Evolutionary conservation across 1,284 basidiomycete species (phyloP).

Genomic region (Leccinum glutinopallens): DNA sequence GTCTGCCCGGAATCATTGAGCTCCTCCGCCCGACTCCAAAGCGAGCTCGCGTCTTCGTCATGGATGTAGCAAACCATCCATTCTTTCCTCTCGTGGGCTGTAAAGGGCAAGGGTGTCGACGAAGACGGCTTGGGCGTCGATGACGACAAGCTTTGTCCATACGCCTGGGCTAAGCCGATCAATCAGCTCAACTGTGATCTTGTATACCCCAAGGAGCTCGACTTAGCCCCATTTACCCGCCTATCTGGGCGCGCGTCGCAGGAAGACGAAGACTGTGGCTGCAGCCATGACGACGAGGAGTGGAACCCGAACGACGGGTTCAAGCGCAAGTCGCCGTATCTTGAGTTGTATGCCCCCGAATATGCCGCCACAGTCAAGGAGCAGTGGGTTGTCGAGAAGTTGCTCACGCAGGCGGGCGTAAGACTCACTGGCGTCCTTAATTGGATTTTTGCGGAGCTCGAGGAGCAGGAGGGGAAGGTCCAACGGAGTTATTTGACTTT

Average conservation of each 20-base stretch:
- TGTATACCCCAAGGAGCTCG: constrained; percentile 74
- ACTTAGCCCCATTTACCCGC: constrained; percentile 40
- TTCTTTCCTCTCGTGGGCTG: constrained; percentile 20
- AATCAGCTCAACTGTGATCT: constrained; percentile 80
- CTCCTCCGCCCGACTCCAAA: background rate
- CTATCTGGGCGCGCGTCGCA: constrained; percentile 1
- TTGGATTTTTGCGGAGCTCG: constrained; percentile 51
- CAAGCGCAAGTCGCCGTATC: constrained; percentile 38
- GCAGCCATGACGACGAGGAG: constrained; percentile 3
- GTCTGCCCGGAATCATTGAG: no score
- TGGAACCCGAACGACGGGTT: constrained; percentile 18
- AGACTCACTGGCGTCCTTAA: constrained; percentile 84
- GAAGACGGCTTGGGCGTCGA: constrained; percentile 45
- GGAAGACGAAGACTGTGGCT: background rate
- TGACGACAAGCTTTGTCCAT: constrained; percentile 74
- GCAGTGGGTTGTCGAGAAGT: constrained; percentile 75
- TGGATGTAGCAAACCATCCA: constrained; percentile 33
- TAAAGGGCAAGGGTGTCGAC: background rate
- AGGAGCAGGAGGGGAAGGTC: constrained; percentile 4
- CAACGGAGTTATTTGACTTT: background rate
- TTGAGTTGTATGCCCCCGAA: constrained; percentile 82
- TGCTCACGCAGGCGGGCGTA: constrained; percentile 81
- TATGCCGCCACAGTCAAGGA: constrained; percentile 73
- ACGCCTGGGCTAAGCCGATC: constrained; percentile 69
- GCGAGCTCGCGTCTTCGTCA: background rate